Evolutionary conservation across 164 flowering plant species (phyloP).

Genomic region (Hamamelis virginiana): DNA sequence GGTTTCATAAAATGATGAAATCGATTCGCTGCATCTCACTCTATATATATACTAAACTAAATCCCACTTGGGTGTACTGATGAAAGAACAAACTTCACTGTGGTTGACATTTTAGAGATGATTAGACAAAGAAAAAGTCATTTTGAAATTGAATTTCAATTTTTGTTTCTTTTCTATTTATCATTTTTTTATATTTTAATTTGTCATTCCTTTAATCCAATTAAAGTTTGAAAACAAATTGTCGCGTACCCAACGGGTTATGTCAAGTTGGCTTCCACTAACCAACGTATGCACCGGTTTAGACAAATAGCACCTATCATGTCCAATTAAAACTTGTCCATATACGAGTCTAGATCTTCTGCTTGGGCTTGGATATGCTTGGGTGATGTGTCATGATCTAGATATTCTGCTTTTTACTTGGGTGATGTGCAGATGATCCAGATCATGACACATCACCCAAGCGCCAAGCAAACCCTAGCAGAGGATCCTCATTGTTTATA

Average conservation of each 20-base stretch:
- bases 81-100: conserved; percentile 10
- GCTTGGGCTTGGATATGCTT: no score
- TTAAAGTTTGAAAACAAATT: not conserved
- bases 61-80: not conserved
- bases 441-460: no score
- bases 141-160: conserved; percentile 21
- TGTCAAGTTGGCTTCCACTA: no score
- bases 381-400: no score
- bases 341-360: no score
- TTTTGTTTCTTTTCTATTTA: not conserved
- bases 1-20: conserved; percentile 25
- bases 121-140: conserved; percentile 30
- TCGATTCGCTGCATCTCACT: conserved; percentile 21
- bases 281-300: no score
- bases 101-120: conserved; percentile 38
- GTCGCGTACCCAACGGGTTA: not conserved
- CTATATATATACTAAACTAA: conserved; percentile 3
- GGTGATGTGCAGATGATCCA: no score
- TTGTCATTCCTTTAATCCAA: not conserved
- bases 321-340: no score
- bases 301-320: no score
- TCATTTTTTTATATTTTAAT: not conserved
- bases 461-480: no score
- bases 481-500: no score
- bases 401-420: no score